Conservation (phyloP, 352 stramenopile species). For the Pythium monospermum region DNA sequence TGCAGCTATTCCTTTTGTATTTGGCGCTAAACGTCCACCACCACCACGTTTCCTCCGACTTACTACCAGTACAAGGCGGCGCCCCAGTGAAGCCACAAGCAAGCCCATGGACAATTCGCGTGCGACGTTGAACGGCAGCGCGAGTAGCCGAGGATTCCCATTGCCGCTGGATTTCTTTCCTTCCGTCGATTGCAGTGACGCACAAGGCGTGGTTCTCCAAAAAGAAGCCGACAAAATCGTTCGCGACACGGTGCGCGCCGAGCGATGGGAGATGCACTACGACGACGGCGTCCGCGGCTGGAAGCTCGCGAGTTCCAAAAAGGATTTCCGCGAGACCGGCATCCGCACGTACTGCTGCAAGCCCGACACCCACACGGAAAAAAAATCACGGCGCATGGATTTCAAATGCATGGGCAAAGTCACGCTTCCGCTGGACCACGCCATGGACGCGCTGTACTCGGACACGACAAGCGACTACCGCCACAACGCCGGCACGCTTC, state of each 20-base stretch:
- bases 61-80: background rate
- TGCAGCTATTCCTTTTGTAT: no score
- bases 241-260: constrained; percentile 28
- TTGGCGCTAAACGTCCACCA: no score
- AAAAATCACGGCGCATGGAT: constrained; percentile 35
- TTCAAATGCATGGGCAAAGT: constrained; percentile 66
- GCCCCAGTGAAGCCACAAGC: background rate
- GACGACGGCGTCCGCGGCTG: constrained; percentile 53
- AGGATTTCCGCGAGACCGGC: constrained; percentile 58
- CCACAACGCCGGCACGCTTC: constrained; percentile 44
- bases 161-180: constrained; percentile 45
- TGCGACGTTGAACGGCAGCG: background rate
- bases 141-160: constrained; percentile 26
- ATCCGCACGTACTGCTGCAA: constrained; percentile 54
- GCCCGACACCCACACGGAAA: constrained; percentile 27
- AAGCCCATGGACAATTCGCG: constrained; percentile 6
- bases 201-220: constrained; percentile 38
- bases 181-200: constrained; percentile 24
- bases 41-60: background rate
- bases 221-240: constrained; percentile 16
- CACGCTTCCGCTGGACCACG: constrained; percentile 36
- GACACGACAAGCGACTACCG: constrained; percentile 57
- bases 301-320: constrained; percentile 66
- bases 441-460: constrained; percentile 52
- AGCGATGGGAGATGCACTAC: constrained; percentile 57